These are phyloP conservation scores for Clonostachys rhizophaga DNA, from an alignment of 2,329 filamentous ascomycete species.

Conservation along the genomic window DNA sequence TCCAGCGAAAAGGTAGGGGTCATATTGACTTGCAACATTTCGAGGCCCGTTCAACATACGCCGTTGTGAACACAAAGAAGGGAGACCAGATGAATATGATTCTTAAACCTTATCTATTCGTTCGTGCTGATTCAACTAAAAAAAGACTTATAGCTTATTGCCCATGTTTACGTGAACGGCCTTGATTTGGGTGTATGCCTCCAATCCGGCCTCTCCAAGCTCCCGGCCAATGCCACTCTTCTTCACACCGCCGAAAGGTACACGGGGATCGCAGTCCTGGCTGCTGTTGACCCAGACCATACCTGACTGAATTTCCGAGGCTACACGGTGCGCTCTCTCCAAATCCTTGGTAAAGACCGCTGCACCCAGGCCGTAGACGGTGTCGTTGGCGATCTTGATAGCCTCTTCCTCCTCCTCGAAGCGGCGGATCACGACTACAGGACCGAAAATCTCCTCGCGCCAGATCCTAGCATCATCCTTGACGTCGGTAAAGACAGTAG, in stretches of 20 bases:
- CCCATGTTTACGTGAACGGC: conserved; percentile 4
- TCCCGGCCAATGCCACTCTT: conserved; percentile 50
- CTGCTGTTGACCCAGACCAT: conserved; percentile 27
- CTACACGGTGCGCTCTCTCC: conserved; percentile 21
- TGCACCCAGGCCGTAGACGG: conserved; percentile 45
- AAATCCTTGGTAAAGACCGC: conserved; percentile 50
- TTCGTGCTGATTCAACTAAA: too few relatives aligned
- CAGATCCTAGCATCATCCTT: conserved; percentile 10
- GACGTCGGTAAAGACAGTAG: conserved; percentile 15
- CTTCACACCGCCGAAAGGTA: conserved; percentile 42
- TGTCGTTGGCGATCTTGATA: conserved; percentile 21
- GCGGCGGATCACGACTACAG: conserved; percentile 10
- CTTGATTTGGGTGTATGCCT: conserved; percentile 8
- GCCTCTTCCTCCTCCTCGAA: conserved; percentile 15
- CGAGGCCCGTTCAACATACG: too few relatives aligned
- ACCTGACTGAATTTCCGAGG: conserved; percentile 46
- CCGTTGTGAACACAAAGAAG: too few relatives aligned
- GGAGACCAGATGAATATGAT: too few relatives aligned
- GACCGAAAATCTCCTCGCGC: conserved; percentile 17
- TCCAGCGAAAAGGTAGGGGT: too few relatives aligned
- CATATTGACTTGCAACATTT: too few relatives aligned
- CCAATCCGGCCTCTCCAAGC: conserved; percentile 8
- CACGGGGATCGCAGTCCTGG: conserved; percentile 11
- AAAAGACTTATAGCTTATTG: neutral
- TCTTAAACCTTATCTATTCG: too few relatives aligned